Evolutionary conservation across 2,329 filamentous ascomycete genomes (phyloP), one percentile per base, ranked within the genome.

Genomic region (Mariannaea elegans): DNA sequence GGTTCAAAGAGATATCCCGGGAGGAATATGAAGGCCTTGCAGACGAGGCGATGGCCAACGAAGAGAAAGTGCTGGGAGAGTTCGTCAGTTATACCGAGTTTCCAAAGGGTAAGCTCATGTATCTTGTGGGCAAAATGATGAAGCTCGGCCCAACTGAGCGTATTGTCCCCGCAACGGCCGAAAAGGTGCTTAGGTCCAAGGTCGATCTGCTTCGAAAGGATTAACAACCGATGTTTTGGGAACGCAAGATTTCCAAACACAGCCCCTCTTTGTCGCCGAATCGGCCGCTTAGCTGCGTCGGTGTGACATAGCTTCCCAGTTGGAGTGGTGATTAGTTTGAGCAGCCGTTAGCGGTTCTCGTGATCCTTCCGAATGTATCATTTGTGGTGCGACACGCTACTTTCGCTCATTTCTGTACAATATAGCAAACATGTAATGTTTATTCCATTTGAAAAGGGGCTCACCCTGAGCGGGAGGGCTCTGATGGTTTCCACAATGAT

Each of bases 31-130:
- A 70, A 0, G 72, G 67, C 27, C 76, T 87, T 7, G 84, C 83
- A 0, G 73, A 78, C 3, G 56, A 71, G 34, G 81, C 79, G 0
- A 63, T 84, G 6, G 71, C 76, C 21, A 80, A 77, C 1, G 81
- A 87, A 64, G 77, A 81, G 1, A 77, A 78, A 58, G 74, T 84
- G 1, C 61, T 87, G 54, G 69, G 66, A 42, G 78, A 82, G 65
- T 86, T 87, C 61, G 59, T 74, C 34, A 62, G 70, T 31, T 78
- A 77, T 52, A 76, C 76, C 36, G 76, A 76, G 49, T 84, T 82
- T 58, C 85, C 84, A 0, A 78, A 83, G 57, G 85, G 85, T 1
- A 87, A 87, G 73, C 78, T 87, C 44, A 87, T 87, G 84, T 87
- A 81, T 65, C 75, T 87, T 2, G 81, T 87, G 5, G 85, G 85